phyloP scores from a whole-genome alignment of 345 rosid genomes.

The Syzygium aqueum region DNA sequence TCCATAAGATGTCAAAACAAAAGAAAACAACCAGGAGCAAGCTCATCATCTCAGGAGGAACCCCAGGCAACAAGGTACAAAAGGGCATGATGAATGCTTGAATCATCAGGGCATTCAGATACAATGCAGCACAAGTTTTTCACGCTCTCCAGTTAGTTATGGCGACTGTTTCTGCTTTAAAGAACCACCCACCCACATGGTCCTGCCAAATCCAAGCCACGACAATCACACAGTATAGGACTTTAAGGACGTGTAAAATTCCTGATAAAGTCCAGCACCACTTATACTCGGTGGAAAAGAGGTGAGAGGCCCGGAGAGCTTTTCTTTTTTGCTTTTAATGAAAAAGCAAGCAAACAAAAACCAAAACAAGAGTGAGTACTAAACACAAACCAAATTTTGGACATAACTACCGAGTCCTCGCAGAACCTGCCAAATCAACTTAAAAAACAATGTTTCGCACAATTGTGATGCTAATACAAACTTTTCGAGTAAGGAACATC shows the following conservation, averaged over 20 bases:
- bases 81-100: background rate
- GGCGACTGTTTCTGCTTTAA: background rate
- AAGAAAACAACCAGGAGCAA: background rate
- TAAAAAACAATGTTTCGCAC: background rate
- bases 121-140: background rate
- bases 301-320: background rate
- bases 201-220: conserved; percentile 2
- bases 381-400: background rate
- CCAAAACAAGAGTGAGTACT: background rate
- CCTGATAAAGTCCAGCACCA: conserved; percentile 6
- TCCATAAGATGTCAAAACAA: background rate
- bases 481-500: background rate
- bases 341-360: background rate
- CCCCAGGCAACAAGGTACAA: background rate
- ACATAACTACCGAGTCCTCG: background rate
- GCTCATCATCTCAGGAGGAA: background rate
- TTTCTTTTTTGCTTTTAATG: background rate
- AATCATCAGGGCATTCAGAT: background rate
- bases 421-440: background rate
- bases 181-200: conserved; percentile 7
- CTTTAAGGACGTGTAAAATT: background rate
- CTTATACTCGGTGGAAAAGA: background rate
- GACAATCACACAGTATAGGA: background rate
- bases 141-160: background rate
- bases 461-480: background rate